Base-by-base conservation (phyloP, 345 rosid species). In the Populus simonii region DNA sequence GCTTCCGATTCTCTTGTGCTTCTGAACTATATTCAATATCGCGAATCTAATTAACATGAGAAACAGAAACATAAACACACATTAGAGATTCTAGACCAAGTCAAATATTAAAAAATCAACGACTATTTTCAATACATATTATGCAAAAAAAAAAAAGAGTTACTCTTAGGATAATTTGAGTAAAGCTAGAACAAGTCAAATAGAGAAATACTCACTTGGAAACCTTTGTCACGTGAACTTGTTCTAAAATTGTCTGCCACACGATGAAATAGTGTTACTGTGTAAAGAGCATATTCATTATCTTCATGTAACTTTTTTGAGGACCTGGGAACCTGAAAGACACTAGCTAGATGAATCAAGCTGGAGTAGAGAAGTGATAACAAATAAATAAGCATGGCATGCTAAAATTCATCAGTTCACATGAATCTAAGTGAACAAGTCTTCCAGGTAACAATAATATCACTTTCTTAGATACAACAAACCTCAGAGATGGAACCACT, bases 211-310 rank as follows among this genome's bases (percentile, higher is more conserved):
- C 97, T 89, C 89, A 96, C 99, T 85, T 96, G 98, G 87, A 85
- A 91, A 55, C 98, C 94, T 81, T 85, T 96, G 74, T 94, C 98
- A 33, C 98, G 94, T 66, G 97, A 90, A 82, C 78, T 80, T 16
- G 85, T 86, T 86, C 91, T 91, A 84, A 89, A 96, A 80, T 92
- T 96, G 88, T 96, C 99, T 73, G 97, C 97, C 82, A 90, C 94
- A 29, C 97, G 97, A n/a, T 77, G 82, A 80, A 96, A 96, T 74
- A 96, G 93, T 31, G 89, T 86, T 39, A 92, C 98, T 6, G 96
- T 94, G 83, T 90, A 94, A 73, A 92, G 97, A 66, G 99, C 98
- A 85, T 96, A 94, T 86, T 96, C 99, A 78, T 96, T 96, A 83
- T 96, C 99, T 89, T 96, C 99, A 51, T 85, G 80, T 86, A 96